Conservation (phyloP, 805 yeast genomes). For the Candida insectorum region DNA sequence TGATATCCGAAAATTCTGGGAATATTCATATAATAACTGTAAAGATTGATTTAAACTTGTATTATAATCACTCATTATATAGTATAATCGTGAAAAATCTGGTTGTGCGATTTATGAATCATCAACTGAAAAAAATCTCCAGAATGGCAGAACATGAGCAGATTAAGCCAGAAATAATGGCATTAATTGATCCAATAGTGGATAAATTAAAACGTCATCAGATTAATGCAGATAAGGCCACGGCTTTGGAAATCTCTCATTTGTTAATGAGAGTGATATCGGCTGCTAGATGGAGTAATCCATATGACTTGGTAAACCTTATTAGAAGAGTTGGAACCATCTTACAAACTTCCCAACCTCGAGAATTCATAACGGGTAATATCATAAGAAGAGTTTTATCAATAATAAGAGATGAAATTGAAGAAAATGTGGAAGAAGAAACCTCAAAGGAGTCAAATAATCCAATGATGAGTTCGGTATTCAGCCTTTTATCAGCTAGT, state of each 20-base stretch:
- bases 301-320: conserved; percentile 66
- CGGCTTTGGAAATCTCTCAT: conserved; percentile 86
- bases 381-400: conserved; percentile 87
- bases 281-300: conserved; percentile 80
- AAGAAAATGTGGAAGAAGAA: conserved; percentile 27
- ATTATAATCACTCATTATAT: conserved; percentile 17
- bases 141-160: conserved; percentile 3
- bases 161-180: conserved; percentile 29
- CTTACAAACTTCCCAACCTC: conserved; percentile 78
- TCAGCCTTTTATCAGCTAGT: conserved; percentile 66
- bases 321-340: conserved; percentile 71
- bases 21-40: conserved; percentile 26
- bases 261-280: conserved; percentile 84
- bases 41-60: conserved; percentile 20
- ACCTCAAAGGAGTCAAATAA: conserved; percentile 11
- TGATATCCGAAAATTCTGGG: conserved; percentile 27
- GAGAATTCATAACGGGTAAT: conserved; percentile 86
- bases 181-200: conserved; percentile 37
- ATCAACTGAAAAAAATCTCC: neutral
- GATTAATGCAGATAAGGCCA: conserved; percentile 71
- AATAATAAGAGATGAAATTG: conserved; percentile 81
- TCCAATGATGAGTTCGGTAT: conserved; percentile 80
- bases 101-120: neutral
- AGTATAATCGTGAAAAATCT: neutral
- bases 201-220: conserved; percentile 77